Evolutionary conservation across 352 stramenopile species (phyloP), one percentile per base, ranked within the genome.

Genomic region (Globisporangium rhizosaccharum): DNA sequence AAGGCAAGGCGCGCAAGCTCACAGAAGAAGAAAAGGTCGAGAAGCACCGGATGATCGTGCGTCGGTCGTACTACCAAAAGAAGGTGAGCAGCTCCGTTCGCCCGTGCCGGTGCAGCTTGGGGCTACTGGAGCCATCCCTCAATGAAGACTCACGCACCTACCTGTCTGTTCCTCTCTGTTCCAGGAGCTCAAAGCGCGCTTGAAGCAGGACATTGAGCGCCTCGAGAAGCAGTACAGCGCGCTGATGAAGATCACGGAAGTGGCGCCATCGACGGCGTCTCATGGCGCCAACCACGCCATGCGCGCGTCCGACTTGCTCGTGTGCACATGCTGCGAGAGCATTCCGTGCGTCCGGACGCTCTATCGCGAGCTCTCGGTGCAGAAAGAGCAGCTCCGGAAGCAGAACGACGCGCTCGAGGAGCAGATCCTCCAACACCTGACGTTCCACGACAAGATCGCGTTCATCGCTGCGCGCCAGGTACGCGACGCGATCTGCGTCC

Each of bases 1-100:
- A 25, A 28, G 42, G 42, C 28, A 59, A 53, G 42, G 23, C 46
- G n/a, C 44, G 17, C n/a, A 61, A 53, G 47, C 62, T 74, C 23
- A 74, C 68, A 15, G 57, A 56, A 23, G 66, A 74, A 25, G 63
- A 80, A 49, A 75, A 73, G 36, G 67, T 77, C 36, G 76, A 71
- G 55, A 73, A 75, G 12, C 76, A 89, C 57, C 75, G 76, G 30
- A 68, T 77, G 62, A 67, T 86, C 55, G 79, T 87, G 42, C 59
- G 63, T 4, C 59, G 69, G 36, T 71, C 65, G 36, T 76, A 76
- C 63, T 76, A 76, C 63, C 70, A 71, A 54, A 73, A 76, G 51
- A 62, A 62, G 30, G 66, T 73, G 51, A 10, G 68, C 57, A 46
- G 41, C 14, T 46, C 41, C 15, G 41, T 46, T 33, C 33, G 30